These are phyloP conservation scores for Chimonanthus salicifolius DNA, from an alignment of 164 flowering plant species.

Conservation along the genomic window DNA sequence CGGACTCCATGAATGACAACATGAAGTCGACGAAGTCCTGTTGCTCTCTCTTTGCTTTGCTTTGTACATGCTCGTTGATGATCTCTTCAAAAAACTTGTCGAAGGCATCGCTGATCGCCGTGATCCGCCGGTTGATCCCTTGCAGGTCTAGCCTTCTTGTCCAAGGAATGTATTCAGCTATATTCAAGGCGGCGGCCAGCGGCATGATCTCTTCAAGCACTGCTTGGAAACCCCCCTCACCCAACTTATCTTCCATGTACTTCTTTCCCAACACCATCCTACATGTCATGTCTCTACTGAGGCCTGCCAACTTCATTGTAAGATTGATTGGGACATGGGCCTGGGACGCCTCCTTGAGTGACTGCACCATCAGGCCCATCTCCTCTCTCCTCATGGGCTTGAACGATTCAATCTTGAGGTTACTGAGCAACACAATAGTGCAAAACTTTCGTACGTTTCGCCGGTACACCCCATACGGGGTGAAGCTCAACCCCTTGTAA, in stretches of 20 bases:
- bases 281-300: constrained; percentile 23
- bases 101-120: neutral
- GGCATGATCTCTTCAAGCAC: constrained; percentile 26
- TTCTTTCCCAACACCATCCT: constrained; percentile 48
- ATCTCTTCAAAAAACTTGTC: neutral
- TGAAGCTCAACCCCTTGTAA: neutral
- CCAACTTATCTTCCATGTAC: constrained; percentile 27
- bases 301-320: constrained; percentile 16
- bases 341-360: constrained; percentile 13
- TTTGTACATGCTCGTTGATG: neutral
- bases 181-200: constrained; percentile 23
- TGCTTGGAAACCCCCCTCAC: constrained; percentile 35
- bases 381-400: constrained; percentile 28
- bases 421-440: constrained; percentile 2
- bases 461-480: neutral
- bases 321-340: constrained; percentile 12
- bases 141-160: neutral
- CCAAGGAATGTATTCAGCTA: constrained; percentile 34
- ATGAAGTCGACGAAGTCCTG: constrained; percentile 5
- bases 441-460: neutral
- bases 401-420: constrained; percentile 7
- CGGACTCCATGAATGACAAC: neutral
- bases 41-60: neutral
- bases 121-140: neutral
- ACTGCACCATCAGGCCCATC: constrained; percentile 9